Conservation (phyloP, 164 flowering plant species). For the Protea cynaroides region DNA sequence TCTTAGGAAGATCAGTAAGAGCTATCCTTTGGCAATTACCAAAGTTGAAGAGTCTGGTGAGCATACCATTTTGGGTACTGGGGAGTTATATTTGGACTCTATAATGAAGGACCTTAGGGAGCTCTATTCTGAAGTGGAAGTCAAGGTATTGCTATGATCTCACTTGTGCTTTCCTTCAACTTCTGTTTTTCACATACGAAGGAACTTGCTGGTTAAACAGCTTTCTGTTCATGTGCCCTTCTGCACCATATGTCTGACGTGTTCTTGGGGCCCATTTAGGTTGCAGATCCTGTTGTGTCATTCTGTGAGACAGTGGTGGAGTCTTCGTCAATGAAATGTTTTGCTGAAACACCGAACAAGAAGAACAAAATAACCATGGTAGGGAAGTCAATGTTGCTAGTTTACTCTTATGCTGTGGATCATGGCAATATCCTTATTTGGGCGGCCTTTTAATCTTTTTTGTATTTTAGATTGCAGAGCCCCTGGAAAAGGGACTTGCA, state of each 20-base stretch:
- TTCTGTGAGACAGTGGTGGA: constrained; percentile 99
- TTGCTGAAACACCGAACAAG: constrained; percentile 99
- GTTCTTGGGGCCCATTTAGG: constrained; percentile 47
- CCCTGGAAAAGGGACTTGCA: constrained; percentile 92
- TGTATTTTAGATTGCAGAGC: constrained; percentile 83
- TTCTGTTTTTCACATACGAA: neutral
- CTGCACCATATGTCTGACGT: too few relatives aligned
- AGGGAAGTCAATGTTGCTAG: constrained; percentile 10
- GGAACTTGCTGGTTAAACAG: too few relatives aligned
- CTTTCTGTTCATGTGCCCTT: too few relatives aligned
- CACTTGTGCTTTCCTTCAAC: neutral
- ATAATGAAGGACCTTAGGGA: constrained; percentile 99
- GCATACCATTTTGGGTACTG: constrained; percentile 95
- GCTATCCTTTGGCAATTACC: constrained; percentile 94
- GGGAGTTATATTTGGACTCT: constrained; percentile 94
- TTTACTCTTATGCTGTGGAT: neutral
- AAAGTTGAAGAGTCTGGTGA: constrained; percentile 99
- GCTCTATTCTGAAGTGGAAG: constrained; percentile 98
- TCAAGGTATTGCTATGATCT: constrained; percentile 50
- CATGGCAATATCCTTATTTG: neutral
- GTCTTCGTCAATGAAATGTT: constrained; percentile 96
- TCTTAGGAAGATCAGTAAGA: constrained; percentile 93
- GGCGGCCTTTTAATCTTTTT: neutral
- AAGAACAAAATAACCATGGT: constrained; percentile 98
- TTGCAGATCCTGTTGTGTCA: constrained; percentile 98